Conservation (phyloP, 306 rosid genomes). For the Quercus bicolor region DNA sequence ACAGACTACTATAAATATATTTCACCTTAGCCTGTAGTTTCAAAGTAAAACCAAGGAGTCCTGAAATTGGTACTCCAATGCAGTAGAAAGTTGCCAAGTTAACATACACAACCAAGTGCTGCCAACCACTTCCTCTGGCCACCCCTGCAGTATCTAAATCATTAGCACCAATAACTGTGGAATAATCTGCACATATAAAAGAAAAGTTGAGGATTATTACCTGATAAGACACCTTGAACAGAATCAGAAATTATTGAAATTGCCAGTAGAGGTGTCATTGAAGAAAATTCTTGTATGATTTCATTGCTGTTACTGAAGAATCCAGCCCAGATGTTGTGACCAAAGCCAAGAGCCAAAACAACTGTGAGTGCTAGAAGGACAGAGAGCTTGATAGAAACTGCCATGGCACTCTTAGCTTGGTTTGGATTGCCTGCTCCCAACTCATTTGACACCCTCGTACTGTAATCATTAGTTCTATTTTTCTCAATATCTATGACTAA, state of each 20-base stretch:
- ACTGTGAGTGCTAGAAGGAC: slow-evolving; percentile 46
- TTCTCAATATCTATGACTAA: slow-evolving; percentile 1
- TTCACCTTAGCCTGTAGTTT: slow-evolving; percentile 57
- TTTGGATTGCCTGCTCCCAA: slow-evolving; percentile 65
- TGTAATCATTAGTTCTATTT: slow-evolving; percentile 15
- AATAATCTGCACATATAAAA: neutral
- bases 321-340: slow-evolving; percentile 61
- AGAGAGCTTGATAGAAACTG: slow-evolving; percentile 65
- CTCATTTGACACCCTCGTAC: slow-evolving; percentile 88
- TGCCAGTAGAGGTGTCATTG: slow-evolving; percentile 69
- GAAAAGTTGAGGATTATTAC: slow-evolving; percentile 28
- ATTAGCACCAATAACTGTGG: neutral
- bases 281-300: slow-evolving; percentile 55
- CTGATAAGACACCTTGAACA: slow-evolving; percentile 80
- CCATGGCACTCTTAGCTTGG: slow-evolving; percentile 68
- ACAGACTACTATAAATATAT: too few relatives aligned
- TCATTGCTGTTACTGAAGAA: slow-evolving; percentile 42
- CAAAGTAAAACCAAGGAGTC: slow-evolving; percentile 55
- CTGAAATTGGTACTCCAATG: slow-evolving; percentile 62
- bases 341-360: slow-evolving; percentile 46
- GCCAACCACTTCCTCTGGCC: slow-evolving; percentile 86
- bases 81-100: slow-evolving; percentile 66
- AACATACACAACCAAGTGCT: slow-evolving; percentile 56
- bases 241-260: slow-evolving; percentile 62
- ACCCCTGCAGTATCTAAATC: slow-evolving; percentile 50